Evolutionary conservation across 768 basidiomycete species (phyloP), one percentile per base, ranked within the genome.

Genomic region (Termitomyces sp.): DNA sequence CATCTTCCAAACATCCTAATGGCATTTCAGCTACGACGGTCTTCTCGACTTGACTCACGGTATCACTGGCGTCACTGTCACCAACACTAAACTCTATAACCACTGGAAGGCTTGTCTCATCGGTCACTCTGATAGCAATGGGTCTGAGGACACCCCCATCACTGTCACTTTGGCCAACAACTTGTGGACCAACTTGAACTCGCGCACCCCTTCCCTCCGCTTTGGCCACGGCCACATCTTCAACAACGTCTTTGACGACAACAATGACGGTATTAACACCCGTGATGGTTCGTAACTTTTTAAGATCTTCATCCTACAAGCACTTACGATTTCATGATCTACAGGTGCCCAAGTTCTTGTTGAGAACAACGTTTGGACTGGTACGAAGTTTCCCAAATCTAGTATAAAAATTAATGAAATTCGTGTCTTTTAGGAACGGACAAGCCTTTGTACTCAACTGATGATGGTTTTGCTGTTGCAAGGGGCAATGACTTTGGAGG

Each of bases 81-180:
- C 76, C 60, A 66, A 76, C 65, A 66, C 64, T 66, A 71, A 72
- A 65, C 64, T 77, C 53, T 68, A 74, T 60, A 66, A 68, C 56
- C 78, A 80, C 70, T 79, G 73, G 72, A 79, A 80, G 59, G 72
- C 60, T 22, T 73, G 70, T 13, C 73, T 80, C 41, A 64, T 76
- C 47, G 75, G 75, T 5, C 75, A 76, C 66, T 74, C 72, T 25
- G 75, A 76, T 62, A 72, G 56, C 65, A 75, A 76, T 52, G 70
- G 71, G 20, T 65, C 68, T 29, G 69, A 75, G 56, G 69, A 74
- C 60, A 68, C 63, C n/a, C 54, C 65, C 38, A 76, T 76, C 52
- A 74, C 74, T 22, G 76, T 76, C 57, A 77, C 75, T 50, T 66
- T 69, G 53, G 76, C 75, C 56, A 61, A 63, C 63, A 79, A 79